Base-by-base conservation (phyloP, 352 stramenopile species). In the Phytophthora rubi region DNA sequence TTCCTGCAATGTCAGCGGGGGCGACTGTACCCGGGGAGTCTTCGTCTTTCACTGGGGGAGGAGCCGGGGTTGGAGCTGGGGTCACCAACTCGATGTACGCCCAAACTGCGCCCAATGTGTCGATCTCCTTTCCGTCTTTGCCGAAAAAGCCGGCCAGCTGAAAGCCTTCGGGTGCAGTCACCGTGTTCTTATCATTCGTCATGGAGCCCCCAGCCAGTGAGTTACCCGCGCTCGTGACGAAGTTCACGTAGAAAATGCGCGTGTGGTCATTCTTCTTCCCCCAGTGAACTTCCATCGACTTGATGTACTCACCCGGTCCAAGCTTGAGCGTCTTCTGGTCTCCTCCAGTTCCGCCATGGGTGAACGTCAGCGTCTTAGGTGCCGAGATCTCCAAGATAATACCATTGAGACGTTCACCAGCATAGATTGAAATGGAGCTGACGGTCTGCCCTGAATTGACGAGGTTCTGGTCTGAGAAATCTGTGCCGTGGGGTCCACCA, bases 281-380 rank as follows among this genome's bases (percentile, higher is more conserved):
- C 71, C 66, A 72, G 32, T 78, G 67, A 23, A 71, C 47, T 21
- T 78, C 71, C 67, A 78, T 78, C 6, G 67, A 78, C 9, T 49
- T 75, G 18, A 78, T 62, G 45, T 72, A 55, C 35, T 78, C 71
- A 5, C 39, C 57, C 7, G 37, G 28, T 10, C 49, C 54, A 44
- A 79, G 67, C 6, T 63, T 52, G 2, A 76, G 53, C 6, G 44
- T 42, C 7, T 73, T 53, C 1, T 32, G 39, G 2, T 67, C 26
- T 10, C 71, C 71, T 4, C 68, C 67, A 33, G 57, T 73, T 30
- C 68, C 67, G 10, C 71, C 71, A 16, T 79, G 71, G 1, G 57
- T 73, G 21, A 70, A 73, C 23, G 45, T 64, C 15, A 58, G 6
- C 1, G 47, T 23, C 18, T 64, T 70, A 0, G 71, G 71, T 1